phyloP scores from a whole-genome alignment of 352 stramenopile genomes.

The Pythium inflatum region DNA sequence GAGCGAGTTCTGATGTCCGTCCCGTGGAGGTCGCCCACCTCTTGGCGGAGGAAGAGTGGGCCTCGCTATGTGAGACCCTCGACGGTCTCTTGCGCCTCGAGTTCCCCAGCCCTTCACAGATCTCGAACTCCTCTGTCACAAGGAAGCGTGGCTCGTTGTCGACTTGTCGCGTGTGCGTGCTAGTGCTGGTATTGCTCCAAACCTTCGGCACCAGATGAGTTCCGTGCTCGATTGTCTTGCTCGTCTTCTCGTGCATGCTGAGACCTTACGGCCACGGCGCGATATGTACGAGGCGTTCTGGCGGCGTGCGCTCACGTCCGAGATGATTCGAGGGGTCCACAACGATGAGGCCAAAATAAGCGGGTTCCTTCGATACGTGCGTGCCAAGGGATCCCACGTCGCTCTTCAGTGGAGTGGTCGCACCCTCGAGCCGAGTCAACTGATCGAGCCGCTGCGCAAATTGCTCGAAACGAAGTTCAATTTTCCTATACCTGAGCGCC shows the following conservation, averaged over 20 bases:
- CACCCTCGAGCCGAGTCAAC: neutral
- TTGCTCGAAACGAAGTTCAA: neutral
- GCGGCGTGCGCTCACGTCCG: neutral
- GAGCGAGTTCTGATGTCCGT: neutral
- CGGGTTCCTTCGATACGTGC: neutral
- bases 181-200: neutral
- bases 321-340: neutral
- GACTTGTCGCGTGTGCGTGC: neutral
- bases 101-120: conserved; percentile 1
- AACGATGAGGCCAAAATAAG: neutral
- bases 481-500: neutral
- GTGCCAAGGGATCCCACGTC: neutral
- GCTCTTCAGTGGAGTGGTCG: conserved; percentile 7
- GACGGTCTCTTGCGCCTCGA: conserved; percentile 3
- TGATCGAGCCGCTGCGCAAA: neutral
- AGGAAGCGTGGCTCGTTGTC: conserved; percentile 11
- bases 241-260: neutral
- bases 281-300: conserved; percentile 1
- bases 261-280: neutral
- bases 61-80: neutral
- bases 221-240: neutral
- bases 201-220: neutral
- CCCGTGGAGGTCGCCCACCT: neutral
- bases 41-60: neutral
- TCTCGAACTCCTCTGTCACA: neutral